Evolutionary conservation across 2,329 filamentous ascomycete species (phyloP), one percentile per base, ranked within the genome.

Genomic region (Fusarium sp.): DNA sequence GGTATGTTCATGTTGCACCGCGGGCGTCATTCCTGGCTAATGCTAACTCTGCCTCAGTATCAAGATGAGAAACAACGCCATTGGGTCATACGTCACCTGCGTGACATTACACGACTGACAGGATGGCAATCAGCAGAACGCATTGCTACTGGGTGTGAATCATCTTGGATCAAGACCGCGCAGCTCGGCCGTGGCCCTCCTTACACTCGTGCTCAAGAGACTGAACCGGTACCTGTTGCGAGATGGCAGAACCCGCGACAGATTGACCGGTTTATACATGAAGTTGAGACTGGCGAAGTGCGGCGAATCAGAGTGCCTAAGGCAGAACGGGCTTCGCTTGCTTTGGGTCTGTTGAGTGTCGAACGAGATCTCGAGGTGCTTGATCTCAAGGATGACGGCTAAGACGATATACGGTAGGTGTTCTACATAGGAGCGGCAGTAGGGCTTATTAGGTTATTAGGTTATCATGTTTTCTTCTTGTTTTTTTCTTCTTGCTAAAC

Each of bases 121-220:
- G 95, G 95, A 1, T 97, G 92, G 91, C 90, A 92, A 69, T 92
- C 90, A 2, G 91, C 92, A 2, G 85, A 87, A 31, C 87, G 93
- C 36, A 94, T 97, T 62, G 92, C 92, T 1, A 83, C 86, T 44
- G 93, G 92, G 1, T 96, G 92, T 74, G 93, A 98, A 75, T 89
- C 88, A 3, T 85, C 88, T 0, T 99, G 95, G 95, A 83, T 85
- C 57, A 91, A 89, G 72, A 88, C 90, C 1, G 90, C 86, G 4
- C 84, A 88, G 60, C 80, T 90, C 67, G 91, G 91, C 0, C 84
- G 87, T 41, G 94, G 93, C 0, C 92, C 93, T 5, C 87, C 87
- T 1, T 97, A 96, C 73, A 75, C 79, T 46, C 80, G 84, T 25
- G 52, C 80, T 77, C 8, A 72, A 72, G 50, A 77, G 79, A 62